These are phyloP conservation scores for Metschnikowia drakensbergensis DNA, from an alignment of 805 yeast genomes.

Conservation along the genomic window DNA sequence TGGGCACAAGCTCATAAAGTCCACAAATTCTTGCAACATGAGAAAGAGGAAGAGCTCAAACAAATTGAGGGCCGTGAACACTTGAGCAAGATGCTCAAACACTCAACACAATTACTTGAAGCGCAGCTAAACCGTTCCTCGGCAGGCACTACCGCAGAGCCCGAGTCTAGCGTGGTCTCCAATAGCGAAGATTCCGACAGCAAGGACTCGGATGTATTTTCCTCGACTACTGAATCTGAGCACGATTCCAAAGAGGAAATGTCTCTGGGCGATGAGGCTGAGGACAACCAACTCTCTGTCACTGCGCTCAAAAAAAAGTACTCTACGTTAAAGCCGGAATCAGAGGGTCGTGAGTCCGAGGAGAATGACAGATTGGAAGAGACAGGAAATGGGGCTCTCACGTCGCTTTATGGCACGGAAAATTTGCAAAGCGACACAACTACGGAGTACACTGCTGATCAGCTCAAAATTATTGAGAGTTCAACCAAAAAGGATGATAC, in stretches of 20 bases:
- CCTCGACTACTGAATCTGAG: conserved; percentile 19
- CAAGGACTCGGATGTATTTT: conserved; percentile 18
- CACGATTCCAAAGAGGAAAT: conserved; percentile 20
- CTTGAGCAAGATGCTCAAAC: conserved; percentile 80
- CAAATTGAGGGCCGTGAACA: conserved; percentile 82
- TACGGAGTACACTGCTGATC: conserved; percentile 32
- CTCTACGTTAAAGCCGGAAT: conserved; percentile 33
- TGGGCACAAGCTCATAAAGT: conserved; percentile 91
- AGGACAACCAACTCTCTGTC: conserved; percentile 50
- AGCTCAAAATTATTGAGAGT: conserved; percentile 27
- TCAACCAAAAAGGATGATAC: conserved; percentile 13
- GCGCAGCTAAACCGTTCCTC: conserved; percentile 59
- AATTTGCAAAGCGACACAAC: neutral
- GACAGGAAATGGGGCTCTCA: conserved; percentile 6
- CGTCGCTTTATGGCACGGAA: neutral
- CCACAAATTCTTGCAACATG: conserved; percentile 64
- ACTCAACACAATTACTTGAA: conserved; percentile 83
- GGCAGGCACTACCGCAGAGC: conserved; percentile 25
- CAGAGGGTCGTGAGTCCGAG: conserved; percentile 10
- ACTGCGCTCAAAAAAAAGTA: conserved; percentile 58
- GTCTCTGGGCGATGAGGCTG: conserved; percentile 21
- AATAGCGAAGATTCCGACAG: conserved; percentile 22
- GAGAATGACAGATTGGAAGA: conserved; percentile 16
- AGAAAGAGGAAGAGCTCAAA: conserved; percentile 75
- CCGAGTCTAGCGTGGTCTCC: conserved; percentile 17